Conservation (phyloP, 345 rosid genomes). For the Pistacia integerrima region DNA sequence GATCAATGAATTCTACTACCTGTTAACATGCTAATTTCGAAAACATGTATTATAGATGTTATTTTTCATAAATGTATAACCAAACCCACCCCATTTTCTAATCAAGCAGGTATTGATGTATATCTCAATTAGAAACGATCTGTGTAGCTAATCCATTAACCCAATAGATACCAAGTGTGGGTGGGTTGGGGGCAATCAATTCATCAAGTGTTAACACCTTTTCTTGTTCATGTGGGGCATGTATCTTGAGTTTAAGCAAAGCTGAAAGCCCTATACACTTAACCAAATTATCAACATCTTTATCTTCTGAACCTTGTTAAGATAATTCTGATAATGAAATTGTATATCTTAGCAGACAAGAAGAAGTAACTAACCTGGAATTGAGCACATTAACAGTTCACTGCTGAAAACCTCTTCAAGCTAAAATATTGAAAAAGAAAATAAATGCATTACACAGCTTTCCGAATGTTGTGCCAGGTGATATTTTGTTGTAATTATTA, state of each 20-base stretch:
- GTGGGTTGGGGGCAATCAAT: slow-evolving; percentile 11
- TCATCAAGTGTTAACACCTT: not conserved
- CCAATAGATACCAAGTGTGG: not conserved
- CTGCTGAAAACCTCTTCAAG: not conserved
- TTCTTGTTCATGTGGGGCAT: not conserved
- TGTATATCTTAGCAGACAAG: no score
- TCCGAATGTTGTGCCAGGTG: no score
- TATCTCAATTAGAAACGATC: not conserved
- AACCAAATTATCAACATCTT: not conserved
- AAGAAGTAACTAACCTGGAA: not conserved
- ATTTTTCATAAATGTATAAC: not conserved
- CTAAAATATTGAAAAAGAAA: not conserved
- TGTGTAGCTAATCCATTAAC: not conserved
- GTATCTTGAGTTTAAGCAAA: not conserved
- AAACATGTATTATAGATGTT: no score
- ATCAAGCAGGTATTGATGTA: not conserved
- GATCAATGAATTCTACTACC: not conserved
- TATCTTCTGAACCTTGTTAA: not conserved
- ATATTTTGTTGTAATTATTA: not conserved
- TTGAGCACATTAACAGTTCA: not conserved
- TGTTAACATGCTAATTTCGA: not conserved
- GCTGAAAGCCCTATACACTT: not conserved
- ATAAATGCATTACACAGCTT: not conserved
- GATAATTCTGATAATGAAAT: no score
- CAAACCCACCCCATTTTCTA: not conserved